Evolutionary conservation across 208 protist species (phyloP), one percentile per base, ranked within the genome.

Genomic region (Dictyostelium gargantuum): DNA sequence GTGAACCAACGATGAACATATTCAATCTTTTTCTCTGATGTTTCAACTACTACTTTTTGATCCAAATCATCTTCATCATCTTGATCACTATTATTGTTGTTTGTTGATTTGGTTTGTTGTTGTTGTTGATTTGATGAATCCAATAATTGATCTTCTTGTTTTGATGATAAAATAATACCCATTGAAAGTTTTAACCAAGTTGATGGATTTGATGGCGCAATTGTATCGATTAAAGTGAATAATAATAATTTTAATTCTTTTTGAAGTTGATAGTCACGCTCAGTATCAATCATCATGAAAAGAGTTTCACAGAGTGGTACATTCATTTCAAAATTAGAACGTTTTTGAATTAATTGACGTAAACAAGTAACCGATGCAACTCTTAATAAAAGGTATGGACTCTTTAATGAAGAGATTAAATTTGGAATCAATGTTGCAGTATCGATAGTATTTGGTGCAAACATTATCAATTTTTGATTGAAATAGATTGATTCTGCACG

Each of bases 1-100:
- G 81, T 85, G 40, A 84, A 82, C 91, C 91, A 86, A 35, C 91
- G 54, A 61, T 91, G 68, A n/a, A 73, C 70, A 48, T 91, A 81
- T 42, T 63, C 48, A 48, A 72, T 40, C 10, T 50, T 73, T 46
- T 61, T 29, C 0, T 54, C 26, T 23, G 48, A 50, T n/a, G 19
- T n/a, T 63, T 89, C 23, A 26, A 68, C 19, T 0, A 79, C 82
- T 9, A 89, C 82, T 23, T 68, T 40, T 42, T 89, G 35, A 15
- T 63, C 46, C 11, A 63, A 52, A 21, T 79, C 66, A 15, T 89
- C 82, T 1, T 85, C 80, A 3, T 91, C 85, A 0, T 82, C 75
- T 13, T 82, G 61, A 2, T 91, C 50, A 10, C 80, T 40, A 13
- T 29, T 66, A 35, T 35, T n/a, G 26, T 32, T 66, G 26, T 66